Evolutionary conservation across 2,329 filamentous ascomycete species (phyloP), one percentile per base, ranked within the genome.

Genomic region (Cladophialophora chaetospira): DNA sequence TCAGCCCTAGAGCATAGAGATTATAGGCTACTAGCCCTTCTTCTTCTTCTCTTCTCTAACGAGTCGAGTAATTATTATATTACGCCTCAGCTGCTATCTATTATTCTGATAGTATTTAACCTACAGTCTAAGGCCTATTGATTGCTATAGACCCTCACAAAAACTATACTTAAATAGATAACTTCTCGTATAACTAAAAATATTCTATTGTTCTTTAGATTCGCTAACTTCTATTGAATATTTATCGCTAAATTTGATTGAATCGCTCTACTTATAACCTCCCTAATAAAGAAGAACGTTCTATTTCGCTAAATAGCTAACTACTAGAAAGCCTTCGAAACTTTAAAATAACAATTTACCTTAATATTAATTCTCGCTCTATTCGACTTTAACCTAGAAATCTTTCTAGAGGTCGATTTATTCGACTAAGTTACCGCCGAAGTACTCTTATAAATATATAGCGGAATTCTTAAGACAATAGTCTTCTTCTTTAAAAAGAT

Each of bases 401-500:
- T 11, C n/a, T 17, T 31, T 15, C n/a, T 64, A 1, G 46, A 63
- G 40, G 59, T 33, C 1, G 49, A 63, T 50, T 28, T 46, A 3
- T 63, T 25, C 25, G 36, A 58, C 21, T 50, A 25, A 28, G 33
- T 48, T 5, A 51, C 52, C 2, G 28, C 23, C 52, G 47, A 23
- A 15, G 54, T 40, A 17, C 28, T 60, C 38, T 46, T 23, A 33
- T 46, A 63, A 40, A 45, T 35, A 48, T 23, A 45, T 17, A 54
- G 5, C 40, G 21, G 33, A 47, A 35, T 19, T 3, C 35, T 51
- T 5, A n/a, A 28, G 15, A n/a, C 47, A 2, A 23, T 65, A 13
- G 52, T 38, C 1, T 66, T 59, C 52, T 65, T 51, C 28, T 65
- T 31, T 1, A 45, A 48, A 26, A 63, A 66, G 50, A 45, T 65